Evolutionary conservation across 345 rosid genomes (phyloP), one percentile per base, ranked within the genome.

Genomic region (Brassica cretica): DNA sequence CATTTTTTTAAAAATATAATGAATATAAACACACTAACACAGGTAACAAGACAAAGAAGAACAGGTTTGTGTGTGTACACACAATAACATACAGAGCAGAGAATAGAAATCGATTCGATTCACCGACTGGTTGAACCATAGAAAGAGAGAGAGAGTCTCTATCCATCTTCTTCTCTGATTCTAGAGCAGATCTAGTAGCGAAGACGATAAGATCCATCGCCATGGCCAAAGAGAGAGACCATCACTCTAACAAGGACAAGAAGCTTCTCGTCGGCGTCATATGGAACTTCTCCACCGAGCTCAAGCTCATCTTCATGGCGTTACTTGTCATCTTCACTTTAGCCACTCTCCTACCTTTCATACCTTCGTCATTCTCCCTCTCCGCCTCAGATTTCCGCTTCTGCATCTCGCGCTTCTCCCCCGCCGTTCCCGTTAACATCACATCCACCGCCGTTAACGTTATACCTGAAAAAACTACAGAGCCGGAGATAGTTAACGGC

Each of bases 151-250:
- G 29, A 72, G 21, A 21, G 24, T 21, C 24, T 66, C 68, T 58
- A 11, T 55, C 64, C 74, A 2, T 61, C 66, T 37, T 37, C 71
- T 70, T 70, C 27, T 64, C 69, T 3, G 64, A 37, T 33, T 14
- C 56, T 49, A 5, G 41, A 78, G 24, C 33, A 63, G 81, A 78
- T 73, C 78, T 25, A 68, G 5, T 27, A 21, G 27, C 30, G 51
- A 15, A 69, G 75, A 21, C 4, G 74, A 46, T 25, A 39, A 61
- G 19, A 5, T 5, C 1, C 41, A 6, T 5, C 64, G 12, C 78
- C 69, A 87, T 90, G 94, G 85, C 73, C 14, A 85, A 84, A 74
- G 87, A 87, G 29, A 87, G 39, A 73, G 87, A 83, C 11, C 78
- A 72, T 6, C 49, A 60, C 14, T 44, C 68, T 4, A 46, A 19